Evolutionary conservation across 2,329 filamentous ascomycete genomes (phyloP), one percentile per base, ranked within the genome.

Genomic region (Hypoxylon sp.): DNA sequence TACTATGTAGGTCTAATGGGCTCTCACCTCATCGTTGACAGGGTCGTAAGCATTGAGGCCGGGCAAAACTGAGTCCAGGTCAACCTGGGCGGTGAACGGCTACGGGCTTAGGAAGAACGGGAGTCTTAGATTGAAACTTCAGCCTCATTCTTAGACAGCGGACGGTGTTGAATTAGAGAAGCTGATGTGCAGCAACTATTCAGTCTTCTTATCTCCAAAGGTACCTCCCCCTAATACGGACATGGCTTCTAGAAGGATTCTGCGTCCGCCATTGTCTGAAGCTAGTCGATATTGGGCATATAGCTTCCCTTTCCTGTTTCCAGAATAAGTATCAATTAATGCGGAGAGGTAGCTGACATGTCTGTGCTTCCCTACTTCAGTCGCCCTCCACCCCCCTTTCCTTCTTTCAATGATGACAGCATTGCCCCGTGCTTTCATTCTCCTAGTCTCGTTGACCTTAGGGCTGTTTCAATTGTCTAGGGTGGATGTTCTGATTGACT

Each of bases 241-340:
- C 31, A 63, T 60, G 35, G 40, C 62, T 73, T 74, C 70, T 72
- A 72, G 72, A 74, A 74, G 59, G 51, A 59, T 71, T 72, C 65
- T 60, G 57, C 58, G 22, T 60, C 72, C 56, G 55, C 64, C 37
- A 56, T 55, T 50, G 58, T 69, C 54, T 66, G 53, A 65, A 55
- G 66, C 66, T 69, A 69, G 66, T 67, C 61, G 53, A 31, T 51
- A 62, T 64, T 54, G 20, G 60, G 66, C 17, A 59, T 64, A 49
- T 46, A 31, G 49, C 46, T 40, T 44, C 44, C 42, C 42, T 60
- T 57, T 27, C 46, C 54, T 25, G 27, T 49, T 65, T 63, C 54
- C 65, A n/a, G 31, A 61, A 61, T n/a, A 53, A 35, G 31, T 27
- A 56, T 49, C 30, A 50, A 22, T 53, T 17, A 54, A 54, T 56